Evolutionary conservation across 2,329 filamentous ascomycete species (phyloP).

Genomic region (Diaporthe batatas): DNA sequence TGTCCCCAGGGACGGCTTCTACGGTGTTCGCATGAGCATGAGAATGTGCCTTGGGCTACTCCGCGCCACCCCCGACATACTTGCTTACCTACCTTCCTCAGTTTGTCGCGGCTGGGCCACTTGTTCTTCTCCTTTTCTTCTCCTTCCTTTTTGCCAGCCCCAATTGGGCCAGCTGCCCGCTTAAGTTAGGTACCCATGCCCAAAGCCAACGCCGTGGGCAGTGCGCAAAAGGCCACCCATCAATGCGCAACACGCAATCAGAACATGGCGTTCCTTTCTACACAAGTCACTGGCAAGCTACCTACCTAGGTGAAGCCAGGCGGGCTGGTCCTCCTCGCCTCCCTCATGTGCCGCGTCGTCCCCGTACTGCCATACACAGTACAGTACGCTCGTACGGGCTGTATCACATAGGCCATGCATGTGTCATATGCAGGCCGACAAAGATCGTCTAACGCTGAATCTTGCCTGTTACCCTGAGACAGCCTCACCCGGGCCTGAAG

Average conservation of each 20-base stretch:
- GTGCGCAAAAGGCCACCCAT: background rate
- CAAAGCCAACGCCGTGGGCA: background rate
- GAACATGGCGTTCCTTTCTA: background rate
- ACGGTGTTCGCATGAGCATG: background rate
- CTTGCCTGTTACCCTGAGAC: constrained; percentile 5
- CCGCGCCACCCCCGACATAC: background rate
- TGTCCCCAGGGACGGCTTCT: too few relatives aligned
- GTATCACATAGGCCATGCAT: background rate
- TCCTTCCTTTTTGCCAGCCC: background rate
- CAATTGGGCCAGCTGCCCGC: background rate
- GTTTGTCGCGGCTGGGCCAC: too few relatives aligned
- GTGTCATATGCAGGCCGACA: constrained; percentile 22
- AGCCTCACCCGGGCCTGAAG: too few relatives aligned
- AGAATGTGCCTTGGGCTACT: background rate
- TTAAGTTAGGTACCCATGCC: background rate
- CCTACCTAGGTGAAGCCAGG: too few relatives aligned
- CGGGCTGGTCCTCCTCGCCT: background rate
- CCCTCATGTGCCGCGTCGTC: too few relatives aligned
- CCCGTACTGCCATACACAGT: too few relatives aligned
- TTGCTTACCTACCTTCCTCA: too few relatives aligned
- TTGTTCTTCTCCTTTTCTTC: too few relatives aligned
- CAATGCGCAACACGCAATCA: constrained; percentile 23
- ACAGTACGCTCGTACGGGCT: background rate
- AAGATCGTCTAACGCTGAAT: constrained; percentile 14
- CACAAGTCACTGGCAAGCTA: too few relatives aligned